Evolutionary conservation across 805 yeast genomes (phyloP).

Genomic region (Candida ponderosae): DNA sequence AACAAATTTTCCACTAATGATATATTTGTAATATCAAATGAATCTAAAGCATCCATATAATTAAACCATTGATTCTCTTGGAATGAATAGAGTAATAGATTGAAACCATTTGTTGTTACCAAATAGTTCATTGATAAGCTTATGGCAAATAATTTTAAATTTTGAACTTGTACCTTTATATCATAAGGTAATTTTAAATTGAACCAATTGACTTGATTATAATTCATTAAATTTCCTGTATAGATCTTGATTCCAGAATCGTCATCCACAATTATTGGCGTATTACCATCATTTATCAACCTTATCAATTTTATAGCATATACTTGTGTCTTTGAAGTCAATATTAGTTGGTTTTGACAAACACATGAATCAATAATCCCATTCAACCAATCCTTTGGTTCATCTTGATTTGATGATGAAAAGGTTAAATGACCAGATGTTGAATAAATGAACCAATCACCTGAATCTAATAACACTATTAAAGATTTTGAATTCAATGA

Average conservation of each 20-base stretch:
- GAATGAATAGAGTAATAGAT: constrained; percentile 15
- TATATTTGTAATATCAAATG: constrained; percentile 10
- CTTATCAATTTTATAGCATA: background rate
- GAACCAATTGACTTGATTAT: constrained; percentile 14
- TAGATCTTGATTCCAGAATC: constrained; percentile 17
- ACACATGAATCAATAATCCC: constrained; percentile 5
- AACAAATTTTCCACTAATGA: constrained; percentile 14
- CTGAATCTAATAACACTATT: constrained; percentile 9
- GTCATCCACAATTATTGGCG: constrained; percentile 9
- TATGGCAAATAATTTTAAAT: constrained; percentile 10
- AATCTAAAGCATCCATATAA: constrained; percentile 17
- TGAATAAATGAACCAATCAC: constrained; percentile 20
- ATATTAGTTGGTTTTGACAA: no score
- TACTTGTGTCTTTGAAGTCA: background rate
- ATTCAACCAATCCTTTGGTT: constrained; percentile 7
- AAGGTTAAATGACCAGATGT: constrained; percentile 19
- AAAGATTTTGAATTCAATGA: constrained; percentile 4
- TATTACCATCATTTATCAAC: constrained; percentile 2
- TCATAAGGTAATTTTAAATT: constrained; percentile 15
- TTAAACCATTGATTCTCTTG: constrained; percentile 17
- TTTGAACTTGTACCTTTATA: constrained; percentile 12
- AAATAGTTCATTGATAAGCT: constrained; percentile 13
- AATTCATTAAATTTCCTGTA: constrained; percentile 17
- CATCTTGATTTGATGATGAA: constrained; percentile 11
- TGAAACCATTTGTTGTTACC: constrained; percentile 14